Evolutionary conservation across 23 red algal genomes (phyloP), one percentile per base, ranked within the genome.

Genomic region (Pyropia yezoensis): DNA sequence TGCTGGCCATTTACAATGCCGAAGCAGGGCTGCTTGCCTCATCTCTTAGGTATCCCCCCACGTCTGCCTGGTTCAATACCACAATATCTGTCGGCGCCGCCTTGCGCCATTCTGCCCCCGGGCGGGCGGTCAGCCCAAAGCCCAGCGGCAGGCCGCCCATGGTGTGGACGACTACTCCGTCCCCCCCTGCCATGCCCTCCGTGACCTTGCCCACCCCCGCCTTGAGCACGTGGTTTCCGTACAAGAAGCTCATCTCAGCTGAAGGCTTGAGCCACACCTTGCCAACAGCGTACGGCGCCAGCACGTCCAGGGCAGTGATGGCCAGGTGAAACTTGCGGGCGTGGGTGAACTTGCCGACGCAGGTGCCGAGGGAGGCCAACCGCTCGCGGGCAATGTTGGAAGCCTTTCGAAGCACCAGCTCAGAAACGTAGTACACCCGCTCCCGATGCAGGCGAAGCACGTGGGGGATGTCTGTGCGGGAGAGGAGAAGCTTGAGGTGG

Each of bases 191-290:
- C 7, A 75, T 89, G 62, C 76, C 76, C 71, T 97, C 85, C 28
- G 93, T 97, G 56, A 97, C 69, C 2, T 75, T 62, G 7, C 83
- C 84, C 7, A 97, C 51, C 14, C 83, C 93, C 15, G 80, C 62
- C 58, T 97, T 97, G 49, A 97, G 78, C 26, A 97, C 70, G 63
- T 97, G 80, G 34, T 97, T 97, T 12, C 93, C 93, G 56, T 97
- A 97, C 28, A 97, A 65, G 65, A 87, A 97, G 45, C 71, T 80
- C 93, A 97, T 97, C 70, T 97, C 93, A 7, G 79, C 72, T 1
- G 80, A 87, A 3, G 79, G 79, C 59, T 97, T 97, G 61, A 97
- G 47, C 93, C 93, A 97, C 25, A 97, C 93, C 65, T 97, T 97
- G 30, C 69, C 68, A 17, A 56, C 60, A 11, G 74, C 72, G 62